A percentile compares a stretch with the other conserved stretches of the same genome.
Evolutionary conservation across 2,329 filamentous ascomycete species (phyloP).

Genomic region (Clonostachys sp.): DNA sequence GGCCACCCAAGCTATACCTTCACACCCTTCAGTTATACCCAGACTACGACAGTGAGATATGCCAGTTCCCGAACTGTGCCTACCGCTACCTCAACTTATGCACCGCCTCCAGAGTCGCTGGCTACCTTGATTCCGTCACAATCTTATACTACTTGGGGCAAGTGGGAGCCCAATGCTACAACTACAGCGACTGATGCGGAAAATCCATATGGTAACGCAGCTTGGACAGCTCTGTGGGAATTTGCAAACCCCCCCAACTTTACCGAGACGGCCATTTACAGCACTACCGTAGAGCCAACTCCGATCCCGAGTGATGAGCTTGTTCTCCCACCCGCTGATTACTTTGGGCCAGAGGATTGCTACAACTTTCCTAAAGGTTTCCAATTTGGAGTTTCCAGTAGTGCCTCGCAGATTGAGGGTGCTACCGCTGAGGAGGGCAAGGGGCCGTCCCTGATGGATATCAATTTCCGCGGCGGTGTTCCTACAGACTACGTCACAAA

Average conservation of each 20-base stretch:
- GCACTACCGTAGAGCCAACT: constrained; percentile 49
- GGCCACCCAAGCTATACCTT: constrained; percentile 16
- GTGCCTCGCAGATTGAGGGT: constrained; percentile 39
- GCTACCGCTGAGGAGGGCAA: constrained; percentile 37
- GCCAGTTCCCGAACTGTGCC: constrained; percentile 19
- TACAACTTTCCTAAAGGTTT: constrained; percentile 44
- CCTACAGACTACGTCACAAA: constrained; percentile 31
- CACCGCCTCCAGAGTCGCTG: constrained; percentile 16
- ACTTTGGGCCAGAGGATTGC: constrained; percentile 41
- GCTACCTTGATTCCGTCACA: constrained; percentile 14
- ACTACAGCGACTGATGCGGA: constrained; percentile 16
- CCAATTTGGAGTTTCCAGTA: constrained; percentile 40
- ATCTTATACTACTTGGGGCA: constrained; percentile 25
- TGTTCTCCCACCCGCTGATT: constrained; percentile 47
- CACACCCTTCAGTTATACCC: constrained; percentile 19
- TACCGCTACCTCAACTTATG: constrained; percentile 20
- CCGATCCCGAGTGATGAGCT: constrained; percentile 49
- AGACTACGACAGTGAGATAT: constrained; percentile 22
- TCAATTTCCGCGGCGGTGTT: constrained; percentile 18
- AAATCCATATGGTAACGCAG: constrained; percentile 20
- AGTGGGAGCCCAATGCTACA: constrained; percentile 22
- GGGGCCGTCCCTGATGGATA: constrained; percentile 35
- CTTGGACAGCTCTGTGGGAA: constrained; percentile 24
- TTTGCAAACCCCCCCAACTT: constrained; percentile 24
- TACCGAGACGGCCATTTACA: constrained; percentile 19